A percentile compares a stretch with the other conserved stretches of the same genome.
Evolutionary conservation across 2,329 filamentous ascomycete genomes (phyloP).

Genomic region (Monosporascus sp.): DNA sequence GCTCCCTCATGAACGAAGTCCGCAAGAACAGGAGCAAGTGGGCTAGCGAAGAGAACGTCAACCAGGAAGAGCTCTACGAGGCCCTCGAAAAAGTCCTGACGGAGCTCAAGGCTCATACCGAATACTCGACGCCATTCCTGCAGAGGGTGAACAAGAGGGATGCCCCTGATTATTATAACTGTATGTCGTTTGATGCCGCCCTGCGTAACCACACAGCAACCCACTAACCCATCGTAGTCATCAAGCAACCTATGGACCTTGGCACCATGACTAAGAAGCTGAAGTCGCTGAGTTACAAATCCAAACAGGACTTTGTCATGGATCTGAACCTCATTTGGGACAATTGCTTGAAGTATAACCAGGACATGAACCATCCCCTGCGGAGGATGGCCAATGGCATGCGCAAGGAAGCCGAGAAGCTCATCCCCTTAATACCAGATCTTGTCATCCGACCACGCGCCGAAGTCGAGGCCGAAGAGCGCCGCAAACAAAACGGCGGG

Average conservation of each 20-base stretch:
- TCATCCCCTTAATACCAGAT: constrained; percentile 91
- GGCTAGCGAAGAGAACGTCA: constrained; percentile 96
- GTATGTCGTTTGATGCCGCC: constrained; percentile 47
- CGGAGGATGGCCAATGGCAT: constrained; percentile 92
- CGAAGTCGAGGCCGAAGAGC: constrained; percentile 85
- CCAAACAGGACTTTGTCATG: constrained; percentile 89
- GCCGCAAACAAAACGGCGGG: constrained; percentile 79
- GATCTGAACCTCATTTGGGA: constrained; percentile 95
- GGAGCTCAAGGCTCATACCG: constrained; percentile 93
- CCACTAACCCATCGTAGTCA: constrained; percentile 52
- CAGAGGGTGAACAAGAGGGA: constrained; percentile 95
- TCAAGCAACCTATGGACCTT: constrained; percentile 97
- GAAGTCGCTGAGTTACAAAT: constrained; percentile 72
- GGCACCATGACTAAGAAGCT: constrained; percentile 98
- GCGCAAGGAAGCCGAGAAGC: constrained; percentile 95
- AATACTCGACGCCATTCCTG: constrained; percentile 94
- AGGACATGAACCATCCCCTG: constrained; percentile 78
- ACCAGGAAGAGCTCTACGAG: constrained; percentile 96
- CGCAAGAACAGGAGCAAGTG: constrained; percentile 98
- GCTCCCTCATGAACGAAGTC: constrained; percentile 92
- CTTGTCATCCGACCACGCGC: constrained; percentile 85
- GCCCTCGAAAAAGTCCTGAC: constrained; percentile 94
- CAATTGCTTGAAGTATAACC: constrained; percentile 94
- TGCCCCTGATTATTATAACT: constrained; percentile 88
- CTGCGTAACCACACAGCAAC: too few species aligned